Evolutionary conservation across 192 early-diverging fungal genomes (phyloP).

Genomic region (Polychytrium aggregatum): DNA sequence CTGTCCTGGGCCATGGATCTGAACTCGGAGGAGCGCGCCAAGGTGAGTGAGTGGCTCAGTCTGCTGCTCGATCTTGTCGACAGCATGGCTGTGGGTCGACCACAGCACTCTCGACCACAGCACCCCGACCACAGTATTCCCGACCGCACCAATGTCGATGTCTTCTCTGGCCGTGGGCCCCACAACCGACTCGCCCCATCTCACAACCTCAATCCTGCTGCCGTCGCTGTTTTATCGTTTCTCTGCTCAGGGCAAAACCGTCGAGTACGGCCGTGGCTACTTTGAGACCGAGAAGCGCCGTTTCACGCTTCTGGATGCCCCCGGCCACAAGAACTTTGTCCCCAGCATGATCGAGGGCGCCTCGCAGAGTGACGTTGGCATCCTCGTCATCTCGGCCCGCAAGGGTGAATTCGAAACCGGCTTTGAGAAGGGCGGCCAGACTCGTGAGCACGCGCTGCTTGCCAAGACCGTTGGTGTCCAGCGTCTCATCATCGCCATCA

Average conservation of each 20-base stretch:
- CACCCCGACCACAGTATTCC: too few relatives aligned
- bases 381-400: constrained; percentile 92
- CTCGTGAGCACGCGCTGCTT: constrained; percentile 93
- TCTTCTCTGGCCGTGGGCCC: too few relatives aligned
- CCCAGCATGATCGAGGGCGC: constrained; percentile 97
- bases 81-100: too few relatives aligned
- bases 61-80: too few relatives aligned
- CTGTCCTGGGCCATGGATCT: constrained; percentile 98
- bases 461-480: constrained; percentile 96
- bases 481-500: constrained; percentile 82
- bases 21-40: constrained; percentile 91
- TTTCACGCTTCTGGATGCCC: constrained; percentile 97
- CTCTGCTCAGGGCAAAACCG: constrained; percentile 82
- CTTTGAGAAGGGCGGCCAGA: constrained; percentile 98
- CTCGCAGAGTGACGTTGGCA: constrained; percentile 90
- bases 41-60: too few relatives aligned
- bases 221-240: constrained; percentile 9
- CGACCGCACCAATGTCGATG: too few relatives aligned
- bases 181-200: too few relatives aligned
- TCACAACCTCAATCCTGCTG: too few relatives aligned
- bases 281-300: constrained; percentile 93
- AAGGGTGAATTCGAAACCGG: constrained; percentile 99
- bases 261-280: constrained; percentile 94
- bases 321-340: constrained; percentile 97
- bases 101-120: neutral